Conservation (phyloP, 116 monocot genomes). For the Papilionanthe hybrid region DNA sequence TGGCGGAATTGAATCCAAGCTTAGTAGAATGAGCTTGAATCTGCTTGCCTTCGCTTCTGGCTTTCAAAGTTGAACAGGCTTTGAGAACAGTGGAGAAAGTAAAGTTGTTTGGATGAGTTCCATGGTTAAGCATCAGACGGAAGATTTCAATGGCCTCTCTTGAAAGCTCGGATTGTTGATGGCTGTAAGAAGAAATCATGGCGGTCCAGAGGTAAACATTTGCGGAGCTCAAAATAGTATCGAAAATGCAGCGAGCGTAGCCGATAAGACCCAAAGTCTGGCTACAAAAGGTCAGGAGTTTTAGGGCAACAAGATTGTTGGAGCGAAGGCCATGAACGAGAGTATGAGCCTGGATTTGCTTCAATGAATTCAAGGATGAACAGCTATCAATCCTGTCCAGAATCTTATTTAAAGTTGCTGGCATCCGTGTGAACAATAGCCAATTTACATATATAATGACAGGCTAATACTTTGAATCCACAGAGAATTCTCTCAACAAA, state of each 20-base stretch:
- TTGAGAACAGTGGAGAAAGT: conserved; percentile 40
- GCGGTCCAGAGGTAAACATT: conserved; percentile 46
- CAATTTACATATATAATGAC: background rate
- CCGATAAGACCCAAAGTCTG: conserved; percentile 18
- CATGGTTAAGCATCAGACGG: conserved; percentile 27
- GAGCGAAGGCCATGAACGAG: conserved; percentile 19
- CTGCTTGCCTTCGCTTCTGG: conserved; percentile 36
- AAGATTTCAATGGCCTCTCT: conserved; percentile 26
- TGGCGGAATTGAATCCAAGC: conserved; percentile 31
- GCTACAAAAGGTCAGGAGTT: conserved; percentile 32
- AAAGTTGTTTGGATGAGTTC: conserved; percentile 29
- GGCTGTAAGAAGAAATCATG: conserved; percentile 36
- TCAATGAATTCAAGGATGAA: conserved; percentile 19
- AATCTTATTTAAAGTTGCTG: conserved; percentile 4
- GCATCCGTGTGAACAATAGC: conserved; percentile 6
- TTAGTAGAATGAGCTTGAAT: conserved; percentile 32
- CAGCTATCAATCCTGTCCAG: conserved; percentile 26
- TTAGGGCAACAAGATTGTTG: conserved; percentile 43
- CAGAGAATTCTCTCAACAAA: background rate
- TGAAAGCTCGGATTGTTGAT: background rate
- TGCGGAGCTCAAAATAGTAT: conserved; percentile 16
- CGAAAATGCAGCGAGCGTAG: conserved; percentile 36
- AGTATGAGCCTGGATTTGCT: conserved; percentile 39
- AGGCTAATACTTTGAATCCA: background rate
- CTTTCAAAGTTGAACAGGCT: conserved; percentile 36